Conservation (phyloP, 2,329 filamentous ascomycete genomes). For the Fusarium annulatum region DNA sequence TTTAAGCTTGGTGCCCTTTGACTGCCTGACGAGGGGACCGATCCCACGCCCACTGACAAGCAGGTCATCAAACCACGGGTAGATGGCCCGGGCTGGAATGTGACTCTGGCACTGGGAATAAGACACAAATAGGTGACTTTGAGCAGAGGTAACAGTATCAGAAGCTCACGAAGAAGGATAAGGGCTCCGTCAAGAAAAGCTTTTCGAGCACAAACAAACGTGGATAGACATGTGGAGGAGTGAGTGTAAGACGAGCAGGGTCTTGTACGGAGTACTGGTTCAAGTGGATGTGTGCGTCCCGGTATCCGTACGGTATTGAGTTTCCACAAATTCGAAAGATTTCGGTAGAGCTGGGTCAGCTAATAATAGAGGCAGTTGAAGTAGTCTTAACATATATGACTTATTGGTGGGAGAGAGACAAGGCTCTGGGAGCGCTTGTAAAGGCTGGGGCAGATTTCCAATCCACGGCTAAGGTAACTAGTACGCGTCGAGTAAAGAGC, state of each 20-base stretch:
- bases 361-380: conserved; percentile 29
- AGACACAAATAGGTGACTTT: conserved; percentile 8
- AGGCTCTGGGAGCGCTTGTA: conserved; percentile 6
- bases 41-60: conserved; percentile 37
- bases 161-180: conserved; percentile 20
- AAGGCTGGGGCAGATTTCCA: conserved; percentile 7
- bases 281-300: conserved; percentile 26
- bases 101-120: conserved; percentile 30
- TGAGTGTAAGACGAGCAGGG: conserved; percentile 16
- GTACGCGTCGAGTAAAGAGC: conserved; percentile 17
- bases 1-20: conserved; percentile 37
- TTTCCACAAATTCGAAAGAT: conserved; percentile 25
- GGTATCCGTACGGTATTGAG: conserved; percentile 9
- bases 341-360: conserved; percentile 8
- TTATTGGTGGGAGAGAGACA: conserved; percentile 18
- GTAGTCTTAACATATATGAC: conserved; percentile 11
- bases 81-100: conserved; percentile 36
- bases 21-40: conserved; percentile 25
- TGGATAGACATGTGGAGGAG: conserved; percentile 27
- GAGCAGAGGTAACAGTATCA: conserved; percentile 16
- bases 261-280: not conserved
- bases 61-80: conserved; percentile 39
- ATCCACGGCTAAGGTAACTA: conserved; percentile 2
- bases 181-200: conserved; percentile 12
- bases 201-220: conserved; percentile 28